Evolutionary conservation across 495 filamentous ascomycete species (phyloP), one percentile per base, ranked within the genome.

Genomic region (Cudoniella acicularis): DNA sequence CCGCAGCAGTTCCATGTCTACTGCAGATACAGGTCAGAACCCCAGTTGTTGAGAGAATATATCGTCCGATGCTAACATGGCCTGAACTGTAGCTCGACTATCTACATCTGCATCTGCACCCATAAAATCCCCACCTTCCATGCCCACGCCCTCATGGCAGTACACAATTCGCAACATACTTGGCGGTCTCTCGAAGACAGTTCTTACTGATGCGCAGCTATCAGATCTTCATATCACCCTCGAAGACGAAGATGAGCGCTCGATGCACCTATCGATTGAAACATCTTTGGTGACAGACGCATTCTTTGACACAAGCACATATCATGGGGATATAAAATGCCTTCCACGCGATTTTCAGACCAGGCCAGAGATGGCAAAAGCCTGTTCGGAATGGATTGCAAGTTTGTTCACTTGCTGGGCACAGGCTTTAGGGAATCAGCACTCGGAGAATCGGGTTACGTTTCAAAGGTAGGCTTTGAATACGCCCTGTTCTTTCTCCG

Each of bases 231-330:
- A 48, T 21, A 20, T 48, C 18, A 48, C 45, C 18, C 45, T 48
- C 45, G 10, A 48, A 48, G 45, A 48, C 9, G 45, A 48, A 48
- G 45, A 48, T 48, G 45, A 48, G 45, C 45, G 9, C 18, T 48
- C 45, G 45, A 48, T 21, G 9, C 18, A 17, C 18, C 45, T 20
- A 10, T 10, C 45, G 45, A 10, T n/a, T 48, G 20, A 20, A 10
- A 48, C 45, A 10, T n/a, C 18, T 10, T 10, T 10, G 45, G 18
- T 10, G 20, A 48, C 18, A 8, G 45, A 48, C 6, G 6, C 45
- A 48, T 48, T 48, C 20, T 48, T 10, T 20, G 18, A 8, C 6
- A 48, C 45, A 48, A 20, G 18, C 45, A 20, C 20, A 10, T 48
- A 48, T 17, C 9, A 48, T 10, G 20, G 20, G 9, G 10, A 48